Evolutionary conservation across 2,329 filamentous ascomycete genomes (phyloP), one percentile per base, ranked within the genome.

Genomic region (Hypoxylon sp.): DNA sequence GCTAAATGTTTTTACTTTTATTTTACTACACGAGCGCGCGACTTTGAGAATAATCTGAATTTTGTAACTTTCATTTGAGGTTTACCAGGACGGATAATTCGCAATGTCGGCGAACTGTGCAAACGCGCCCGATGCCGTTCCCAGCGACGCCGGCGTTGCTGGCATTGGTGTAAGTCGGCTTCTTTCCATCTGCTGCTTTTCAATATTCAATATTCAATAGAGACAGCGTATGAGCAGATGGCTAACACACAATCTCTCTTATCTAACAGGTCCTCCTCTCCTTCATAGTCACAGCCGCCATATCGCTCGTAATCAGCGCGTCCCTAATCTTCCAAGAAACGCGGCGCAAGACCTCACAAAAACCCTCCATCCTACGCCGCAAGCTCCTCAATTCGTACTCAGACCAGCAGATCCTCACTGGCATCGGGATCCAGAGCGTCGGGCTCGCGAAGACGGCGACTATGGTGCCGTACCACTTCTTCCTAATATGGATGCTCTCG

Each of bases 391-490:
- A 86, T 74, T 84, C 87, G 67, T 88, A 90, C 79, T 88, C 86
- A 17, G 89, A 92, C 78, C 89, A 91, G 75, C 89, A 91, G 77
- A 88, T 91, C 76, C 81, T 91, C 60, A 89, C 88, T 17, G 89
- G 90, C 43, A 91, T 91, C 75, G 89, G 87, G n/a, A 87, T 92
- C 62, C 89, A 91, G 75, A 83, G 82, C 62, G 83, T 91, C 23
- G 90, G 86, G 0, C 83, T 92, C 1, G 86, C 86, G 3, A 88
- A 89, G 74, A 85, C 87, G 74, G 79, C 83, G 49, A 81, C 81
- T 4, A 84, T 91, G 75, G 83, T 89, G 0, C 85, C 88, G 0
- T 92, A 92, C 75, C 89, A 92, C 78, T 91, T 91, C 80, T 91
- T 91, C 80, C 84, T 91, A 60, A 86, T 91, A 70, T 91, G 89